Percentiles rank a stretch among this genome's conserved stretches.
phyloP scores from a whole-genome alignment of 305 asterid species.

The Solanum hybrid region DNA sequence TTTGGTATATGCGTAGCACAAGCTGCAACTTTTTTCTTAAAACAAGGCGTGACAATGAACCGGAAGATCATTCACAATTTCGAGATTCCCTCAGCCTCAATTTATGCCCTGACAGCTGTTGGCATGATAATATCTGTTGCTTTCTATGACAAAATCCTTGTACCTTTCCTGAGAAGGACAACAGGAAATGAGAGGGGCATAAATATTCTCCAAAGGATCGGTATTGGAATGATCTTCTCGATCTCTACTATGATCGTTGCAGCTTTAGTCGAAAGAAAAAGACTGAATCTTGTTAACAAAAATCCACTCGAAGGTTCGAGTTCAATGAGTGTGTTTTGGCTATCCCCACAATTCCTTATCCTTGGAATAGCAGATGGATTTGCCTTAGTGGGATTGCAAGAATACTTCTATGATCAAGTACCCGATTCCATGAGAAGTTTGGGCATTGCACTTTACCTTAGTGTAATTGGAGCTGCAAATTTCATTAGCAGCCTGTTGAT shows the following conservation, averaged over 20 bases:
- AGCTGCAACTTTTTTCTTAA: conserved; percentile 50
- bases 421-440: conserved; percentile 91
- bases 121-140: conserved; percentile 61
- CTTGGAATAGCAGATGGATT: conserved; percentile 71
- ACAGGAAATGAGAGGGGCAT: conserved; percentile 74
- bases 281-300: conserved; percentile 25
- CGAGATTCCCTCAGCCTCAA: conserved; percentile 65
- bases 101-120: conserved; percentile 49
- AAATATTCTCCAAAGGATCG: conserved; percentile 70
- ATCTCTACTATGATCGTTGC: conserved; percentile 48
- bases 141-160: conserved; percentile 56
- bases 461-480: conserved; percentile 69
- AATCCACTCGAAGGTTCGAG: conserved; percentile 26
- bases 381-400: conserved; percentile 75
- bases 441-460: conserved; percentile 71
- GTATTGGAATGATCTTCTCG: conserved; percentile 69
- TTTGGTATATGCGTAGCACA: conserved; percentile 51
- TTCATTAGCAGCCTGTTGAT: conserved; percentile 69
- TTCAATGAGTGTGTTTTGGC: conserved; percentile 81
- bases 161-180: conserved; percentile 40
- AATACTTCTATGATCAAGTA: conserved; percentile 78
- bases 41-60: conserved; percentile 44
- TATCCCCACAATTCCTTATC: conserved; percentile 70
- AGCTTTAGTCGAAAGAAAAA: conserved; percentile 54
- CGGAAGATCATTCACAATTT: conserved; percentile 27